Percentiles rank a stretch among this genome's conserved stretches.
Conservation (phyloP, 192 early-diverging fungal species). For the Gryganskiella cystojenkinii region DNA sequence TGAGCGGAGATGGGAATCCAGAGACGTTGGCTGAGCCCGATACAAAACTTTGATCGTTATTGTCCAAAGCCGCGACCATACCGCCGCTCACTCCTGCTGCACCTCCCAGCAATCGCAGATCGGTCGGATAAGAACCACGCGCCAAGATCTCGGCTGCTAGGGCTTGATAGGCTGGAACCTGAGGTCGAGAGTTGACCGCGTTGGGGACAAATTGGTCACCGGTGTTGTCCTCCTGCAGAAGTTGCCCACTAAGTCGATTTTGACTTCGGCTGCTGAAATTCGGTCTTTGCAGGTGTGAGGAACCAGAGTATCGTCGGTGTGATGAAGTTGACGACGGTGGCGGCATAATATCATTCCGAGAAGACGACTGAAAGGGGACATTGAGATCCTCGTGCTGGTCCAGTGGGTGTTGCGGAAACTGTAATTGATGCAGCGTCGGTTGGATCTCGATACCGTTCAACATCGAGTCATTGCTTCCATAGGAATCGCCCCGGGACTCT, state of each 20-base stretch:
- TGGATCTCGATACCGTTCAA: slow-evolving; percentile 47
- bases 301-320: slow-evolving; percentile 36
- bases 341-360: slow-evolving; percentile 38
- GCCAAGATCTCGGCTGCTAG: slow-evolving; percentile 33
- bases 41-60: slow-evolving; percentile 3
- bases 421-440: slow-evolving; percentile 44
- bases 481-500: slow-evolving; percentile 26
- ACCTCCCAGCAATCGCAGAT: slow-evolving; percentile 14
- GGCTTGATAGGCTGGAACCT: slow-evolving; percentile 19
- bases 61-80: slow-evolving; percentile 11
- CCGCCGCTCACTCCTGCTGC: too few relatives aligned
- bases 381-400: slow-evolving; percentile 16
- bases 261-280: slow-evolving; percentile 1
- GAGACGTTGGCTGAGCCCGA: slow-evolving; percentile 18
- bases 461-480: slow-evolving; percentile 28
- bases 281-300: slow-evolving; percentile 28
- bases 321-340: slow-evolving; percentile 44
- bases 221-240: slow-evolving; percentile 29
- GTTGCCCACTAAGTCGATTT: slow-evolving; percentile 13
- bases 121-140: slow-evolving; percentile 16
- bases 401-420: slow-evolving; percentile 49
- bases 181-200: background rate
- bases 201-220: slow-evolving; percentile 50
- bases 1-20: slow-evolving; percentile 42
- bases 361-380: background rate